Evolutionary conservation across 2,329 filamentous ascomycete genomes (phyloP).

Genomic region (Corinectria fuckeliana): DNA sequence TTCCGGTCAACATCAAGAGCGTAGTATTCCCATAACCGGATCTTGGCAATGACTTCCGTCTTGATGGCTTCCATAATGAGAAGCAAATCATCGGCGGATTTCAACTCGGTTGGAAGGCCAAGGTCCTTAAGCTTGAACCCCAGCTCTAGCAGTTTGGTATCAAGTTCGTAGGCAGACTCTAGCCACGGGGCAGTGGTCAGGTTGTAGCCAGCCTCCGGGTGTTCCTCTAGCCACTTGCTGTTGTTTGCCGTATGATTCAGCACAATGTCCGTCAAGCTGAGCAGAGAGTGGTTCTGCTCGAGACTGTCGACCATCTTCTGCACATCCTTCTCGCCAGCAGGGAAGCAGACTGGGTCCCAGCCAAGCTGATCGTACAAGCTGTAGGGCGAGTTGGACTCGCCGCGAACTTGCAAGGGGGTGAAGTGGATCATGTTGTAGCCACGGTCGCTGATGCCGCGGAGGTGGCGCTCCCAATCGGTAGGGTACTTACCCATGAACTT

Average conservation of each 20-base stretch:
- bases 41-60: conserved; percentile 75
- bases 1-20: conserved; percentile 79
- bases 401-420: conserved; percentile 88
- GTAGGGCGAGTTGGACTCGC: conserved; percentile 93
- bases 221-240: conserved; percentile 89
- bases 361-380: conserved; percentile 91
- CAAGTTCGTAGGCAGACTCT: conserved; percentile 67
- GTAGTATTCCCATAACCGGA: conserved; percentile 94
- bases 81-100: conserved; percentile 73
- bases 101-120: conserved; percentile 77
- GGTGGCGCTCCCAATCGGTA: conserved; percentile 85
- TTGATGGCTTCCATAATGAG: conserved; percentile 86
- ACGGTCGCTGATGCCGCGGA: conserved; percentile 84
- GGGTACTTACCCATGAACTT: conserved; percentile 98
- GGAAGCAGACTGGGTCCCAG: conserved; percentile 85
- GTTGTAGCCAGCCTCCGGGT: conserved; percentile 96
- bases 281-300: conserved; percentile 81
- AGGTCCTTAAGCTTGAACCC: conserved; percentile 73
- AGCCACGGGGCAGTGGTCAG: conserved; percentile 85
- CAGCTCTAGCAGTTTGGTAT: conserved; percentile 73
- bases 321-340: conserved; percentile 83
- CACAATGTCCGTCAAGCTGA: conserved; percentile 94
- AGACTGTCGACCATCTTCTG: conserved; percentile 78
- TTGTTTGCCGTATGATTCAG: conserved; percentile 98
- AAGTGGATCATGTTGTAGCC: conserved; percentile 99